Percentiles rank a stretch among this genome's conserved stretches.
Evolutionary conservation across 78 protist genomes (phyloP).

Genomic region (Pigoraptor vietnamica): DNA sequence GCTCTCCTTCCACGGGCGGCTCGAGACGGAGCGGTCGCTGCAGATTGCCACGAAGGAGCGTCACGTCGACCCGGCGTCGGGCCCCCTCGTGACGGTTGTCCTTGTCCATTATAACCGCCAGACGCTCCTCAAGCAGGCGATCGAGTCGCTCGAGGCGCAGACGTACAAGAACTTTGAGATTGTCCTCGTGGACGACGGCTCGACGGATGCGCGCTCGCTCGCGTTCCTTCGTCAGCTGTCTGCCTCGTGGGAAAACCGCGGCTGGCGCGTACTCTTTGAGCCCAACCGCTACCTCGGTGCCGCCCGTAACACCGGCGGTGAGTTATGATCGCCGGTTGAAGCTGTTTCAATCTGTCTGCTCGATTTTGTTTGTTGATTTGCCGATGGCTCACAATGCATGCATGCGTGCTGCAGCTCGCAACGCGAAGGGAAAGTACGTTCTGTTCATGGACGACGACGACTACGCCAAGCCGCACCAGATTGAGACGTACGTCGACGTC

Average conservation of each 20-base stretch:
- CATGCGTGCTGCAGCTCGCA: not conserved
- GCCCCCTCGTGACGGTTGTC: not conserved
- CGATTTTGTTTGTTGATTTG: too few relatives aligned
- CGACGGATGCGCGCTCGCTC: not conserved
- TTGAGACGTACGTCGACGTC: not conserved
- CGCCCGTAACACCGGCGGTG: conserved; percentile 8
- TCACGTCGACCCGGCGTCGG: not conserved
- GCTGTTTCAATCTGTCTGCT: too few relatives aligned
- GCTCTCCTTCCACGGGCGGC: not conserved
- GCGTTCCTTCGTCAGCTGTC: not conserved
- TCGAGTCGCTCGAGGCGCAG: not conserved
- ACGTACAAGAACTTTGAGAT: not conserved
- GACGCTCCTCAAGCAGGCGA: not conserved
- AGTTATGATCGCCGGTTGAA: not conserved
- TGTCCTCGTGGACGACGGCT: conserved; percentile 9
- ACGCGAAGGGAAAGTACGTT: not conserved
- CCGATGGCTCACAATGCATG: too few relatives aligned
- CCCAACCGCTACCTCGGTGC: not conserved
- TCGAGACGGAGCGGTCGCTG: not conserved
- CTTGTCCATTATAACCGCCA: not conserved
- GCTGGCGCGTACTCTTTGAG: not conserved
- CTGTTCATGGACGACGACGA: conserved; percentile 15
- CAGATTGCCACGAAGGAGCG: not conserved
- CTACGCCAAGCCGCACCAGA: not conserved
- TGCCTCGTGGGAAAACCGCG: not conserved